Base-by-base conservation (phyloP, 108 stramenopile species). In the Parietichytrium sp. region DNA sequence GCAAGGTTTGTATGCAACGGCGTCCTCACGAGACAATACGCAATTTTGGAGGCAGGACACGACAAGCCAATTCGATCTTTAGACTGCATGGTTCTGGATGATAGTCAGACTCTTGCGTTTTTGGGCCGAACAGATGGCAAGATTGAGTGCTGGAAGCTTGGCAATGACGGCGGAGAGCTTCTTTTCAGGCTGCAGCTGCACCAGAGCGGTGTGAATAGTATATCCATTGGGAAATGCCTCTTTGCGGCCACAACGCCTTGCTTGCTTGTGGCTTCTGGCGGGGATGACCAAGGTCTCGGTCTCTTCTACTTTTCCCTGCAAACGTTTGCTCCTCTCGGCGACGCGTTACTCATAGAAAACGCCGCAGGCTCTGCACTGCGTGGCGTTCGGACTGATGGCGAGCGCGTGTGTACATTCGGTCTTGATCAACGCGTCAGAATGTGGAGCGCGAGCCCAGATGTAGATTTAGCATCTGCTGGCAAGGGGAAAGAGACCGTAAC, bases 301-400 rank as follows among this genome's bases (percentile, higher is more conserved):
- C 38, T 38, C 23, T 10, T 72, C 6, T 15, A 7, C 10, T 72
- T 33, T 33, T 72, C 38, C 13, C 6, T 7, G 10, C 10, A 12
- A 13, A 38, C 61, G 42, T 12, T 6, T 3, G 6, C 2, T 47
- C 6, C 23, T n/a, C 38, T 72, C 33, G 61, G 61, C 15, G 16
- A 38, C 38, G 10, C 10, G 15, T 20, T 72, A 8, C 33, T n/a
- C 20, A 42, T 72, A 16, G 38, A 16, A 6, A 42, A 45, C 23
- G 61, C 61, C 16, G 61, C 36, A n/a, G 61, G 20, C 13, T 72
- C 61, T 7, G 61, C 61, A 10, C 61, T 72, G 4, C 61, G 61
- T 25, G 61, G 61, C 33, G 42, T 72, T 6, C 1, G 45, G 10
- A 72, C 61, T 47, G 3, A 72, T 38, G 61, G 61, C 20, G 33